phyloP scores from a whole-genome alignment of 2,329 filamentous ascomycete species.

The Aspergillus neotritici region DNA sequence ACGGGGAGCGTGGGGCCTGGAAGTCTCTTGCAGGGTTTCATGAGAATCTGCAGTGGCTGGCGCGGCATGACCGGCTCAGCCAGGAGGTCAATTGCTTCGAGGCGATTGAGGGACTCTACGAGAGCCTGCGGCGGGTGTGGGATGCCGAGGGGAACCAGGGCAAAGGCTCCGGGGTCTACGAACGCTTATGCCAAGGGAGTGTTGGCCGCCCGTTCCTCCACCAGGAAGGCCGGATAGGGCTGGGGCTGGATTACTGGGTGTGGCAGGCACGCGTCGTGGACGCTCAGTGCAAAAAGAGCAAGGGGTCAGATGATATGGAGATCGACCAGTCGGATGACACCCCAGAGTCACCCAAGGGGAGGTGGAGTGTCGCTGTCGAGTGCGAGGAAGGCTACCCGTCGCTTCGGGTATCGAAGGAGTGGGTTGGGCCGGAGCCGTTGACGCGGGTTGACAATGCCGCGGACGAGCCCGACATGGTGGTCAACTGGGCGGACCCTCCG shows the following conservation, averaged over 20 bases:
- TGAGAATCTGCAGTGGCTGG: slow-evolving; percentile 40
- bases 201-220: slow-evolving; percentile 41
- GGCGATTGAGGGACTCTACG: slow-evolving; percentile 40
- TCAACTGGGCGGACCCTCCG: slow-evolving; percentile 38
- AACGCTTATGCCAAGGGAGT: slow-evolving; percentile 38
- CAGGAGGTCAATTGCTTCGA: slow-evolving; percentile 44
- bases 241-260: slow-evolving; percentile 41
- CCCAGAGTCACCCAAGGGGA: slow-evolving; percentile 16
- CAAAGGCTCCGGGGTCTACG: slow-evolving; percentile 27
- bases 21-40: slow-evolving; percentile 36
- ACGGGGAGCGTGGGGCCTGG: slow-evolving; percentile 31
- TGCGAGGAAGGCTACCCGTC: slow-evolving; percentile 43
- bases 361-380: slow-evolving; percentile 38
- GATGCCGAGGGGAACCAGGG: slow-evolving; percentile 33
- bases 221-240: slow-evolving; percentile 33
- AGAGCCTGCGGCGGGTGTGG: slow-evolving; percentile 41
- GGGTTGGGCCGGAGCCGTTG: slow-evolving; percentile 36
- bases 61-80: slow-evolving; percentile 41
- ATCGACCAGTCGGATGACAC: slow-evolving; percentile 24
- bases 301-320: slow-evolving; percentile 29
- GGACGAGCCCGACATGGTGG: slow-evolving; percentile 22
- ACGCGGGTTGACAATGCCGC: slow-evolving; percentile 19
- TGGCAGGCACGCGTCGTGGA: slow-evolving; percentile 32
- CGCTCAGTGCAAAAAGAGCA: slow-evolving; percentile 18
- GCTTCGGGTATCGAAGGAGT: slow-evolving; percentile 40